Conservation (phyloP, 305 asterid genomes). For the Fraxinus ornus region DNA sequence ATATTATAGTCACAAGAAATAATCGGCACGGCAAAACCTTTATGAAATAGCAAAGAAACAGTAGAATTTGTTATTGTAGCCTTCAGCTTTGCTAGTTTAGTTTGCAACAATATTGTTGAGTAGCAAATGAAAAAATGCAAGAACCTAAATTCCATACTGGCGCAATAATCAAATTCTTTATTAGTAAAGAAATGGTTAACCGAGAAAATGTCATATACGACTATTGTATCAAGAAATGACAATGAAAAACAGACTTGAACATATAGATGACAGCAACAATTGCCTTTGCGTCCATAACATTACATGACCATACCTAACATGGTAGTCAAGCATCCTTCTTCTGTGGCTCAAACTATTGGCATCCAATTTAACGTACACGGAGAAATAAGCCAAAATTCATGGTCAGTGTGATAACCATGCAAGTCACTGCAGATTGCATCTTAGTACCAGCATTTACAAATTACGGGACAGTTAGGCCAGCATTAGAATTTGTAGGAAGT, state of each 20-base stretch:
- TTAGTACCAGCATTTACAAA: not conserved
- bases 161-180: not conserved
- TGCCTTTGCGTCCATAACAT: not conserved
- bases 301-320: not conserved
- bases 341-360: not conserved
- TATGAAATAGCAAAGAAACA: conserved; percentile 9
- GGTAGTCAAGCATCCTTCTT: not conserved
- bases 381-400: not conserved
- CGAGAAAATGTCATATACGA: not conserved
- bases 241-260: not conserved
- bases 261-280: not conserved
- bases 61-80: not conserved
- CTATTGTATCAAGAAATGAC: not conserved
- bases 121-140: not conserved
- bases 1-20: not conserved
- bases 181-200: not conserved
- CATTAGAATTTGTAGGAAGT: not conserved
- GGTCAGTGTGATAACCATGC: not conserved
- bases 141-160: not conserved
- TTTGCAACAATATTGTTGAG: not conserved
- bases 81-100: not conserved
- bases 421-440: not conserved
- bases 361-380: not conserved
- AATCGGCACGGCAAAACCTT: not conserved
- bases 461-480: not conserved